Base-by-base conservation (phyloP, 768 basidiomycete genomes). In the Gymnopilus junonius region DNA sequence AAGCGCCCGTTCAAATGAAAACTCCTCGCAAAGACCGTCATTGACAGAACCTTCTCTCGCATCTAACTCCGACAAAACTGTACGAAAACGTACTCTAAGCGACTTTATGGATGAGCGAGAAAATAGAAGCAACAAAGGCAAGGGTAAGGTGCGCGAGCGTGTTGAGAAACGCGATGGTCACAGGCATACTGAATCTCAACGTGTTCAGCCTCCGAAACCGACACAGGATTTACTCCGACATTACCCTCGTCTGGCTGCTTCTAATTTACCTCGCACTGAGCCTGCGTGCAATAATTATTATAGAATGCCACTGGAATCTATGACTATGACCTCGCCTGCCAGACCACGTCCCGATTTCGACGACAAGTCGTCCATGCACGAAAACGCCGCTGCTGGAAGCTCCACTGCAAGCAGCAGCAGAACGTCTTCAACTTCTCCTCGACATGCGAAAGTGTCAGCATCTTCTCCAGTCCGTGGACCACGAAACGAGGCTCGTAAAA, bases 31-130 rank as follows among this genome's bases (percentile, higher is more conserved):
- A 20, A 71, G 65, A 21, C 46, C 68, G 7, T 46, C 68, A 20
- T 54, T 70, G 39, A 61, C 65, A 17, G 65, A 61, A 54, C 45
- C 66, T 57, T 55, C 29, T 25, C 55, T 57, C n/a, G 32, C 51
- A 23, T 23, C 62, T 20, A 50, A 56, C 17, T 21, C 65, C 3
- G 55, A 62, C 35, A 62, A 69, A 35, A 65, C 73, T 37, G 65
- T 68, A 32, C 80, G 87, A 25, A 91, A 89, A 71, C 86, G 89
- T 23, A 89, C 85, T 10, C 76, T 91, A 31, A 89, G 85, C 63
- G 88, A 91, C 42, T 82, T 89, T 69, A 85, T 90, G 83, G 88
- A 87, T 48, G 89, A 88, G 64, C 81, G 79, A 32, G 87, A 89
- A 55, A 76, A 80, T 59, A 76, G 73, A 35, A 76, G 70, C n/a